Evolutionary conservation across 2,329 filamentous ascomycete species (phyloP).

Genomic region (Apiospora malaysiana): DNA sequence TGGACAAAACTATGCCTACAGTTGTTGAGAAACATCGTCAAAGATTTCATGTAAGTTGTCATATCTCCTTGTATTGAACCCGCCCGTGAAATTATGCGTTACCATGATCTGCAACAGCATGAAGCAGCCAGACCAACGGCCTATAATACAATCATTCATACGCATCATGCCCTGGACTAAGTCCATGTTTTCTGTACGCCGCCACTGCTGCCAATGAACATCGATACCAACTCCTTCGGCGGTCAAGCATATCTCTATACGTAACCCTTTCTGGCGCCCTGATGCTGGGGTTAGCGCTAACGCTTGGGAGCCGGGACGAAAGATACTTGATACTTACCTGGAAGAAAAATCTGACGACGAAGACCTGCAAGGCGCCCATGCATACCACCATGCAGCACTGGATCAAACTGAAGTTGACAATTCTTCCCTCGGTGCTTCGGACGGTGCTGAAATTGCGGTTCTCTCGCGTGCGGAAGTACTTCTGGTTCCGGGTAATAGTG

Average conservation of each 20-base stretch:
- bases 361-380: slow-evolving; percentile 96
- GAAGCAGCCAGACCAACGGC: slow-evolving; percentile 8
- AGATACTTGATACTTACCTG: slow-evolving; percentile 64
- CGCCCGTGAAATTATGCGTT: neutral
- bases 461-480: slow-evolving; percentile 98
- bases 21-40: neutral
- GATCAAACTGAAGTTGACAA: slow-evolving; percentile 96
- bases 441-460: slow-evolving; percentile 99
- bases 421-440: slow-evolving; percentile 90
- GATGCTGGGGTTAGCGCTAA: neutral
- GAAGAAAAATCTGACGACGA: slow-evolving; percentile 98
- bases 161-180: slow-evolving; percentile 21
- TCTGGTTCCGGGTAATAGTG: slow-evolving; percentile 95
- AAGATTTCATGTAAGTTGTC: neutral
- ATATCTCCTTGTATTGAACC: neutral
- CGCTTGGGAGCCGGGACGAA: neutral
- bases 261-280: slow-evolving; percentile 73
- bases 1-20: neutral
- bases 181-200: slow-evolving; percentile 34
- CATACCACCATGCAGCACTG: slow-evolving; percentile 90
- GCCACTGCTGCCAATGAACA: slow-evolving; percentile 26
- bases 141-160: slow-evolving; percentile 19
- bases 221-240: slow-evolving; percentile 25
- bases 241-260: slow-evolving; percentile 53
- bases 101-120: slow-evolving; percentile 12